Evolutionary conservation across 306 rosid genomes (phyloP).

Genomic region (Vigna radiata): DNA sequence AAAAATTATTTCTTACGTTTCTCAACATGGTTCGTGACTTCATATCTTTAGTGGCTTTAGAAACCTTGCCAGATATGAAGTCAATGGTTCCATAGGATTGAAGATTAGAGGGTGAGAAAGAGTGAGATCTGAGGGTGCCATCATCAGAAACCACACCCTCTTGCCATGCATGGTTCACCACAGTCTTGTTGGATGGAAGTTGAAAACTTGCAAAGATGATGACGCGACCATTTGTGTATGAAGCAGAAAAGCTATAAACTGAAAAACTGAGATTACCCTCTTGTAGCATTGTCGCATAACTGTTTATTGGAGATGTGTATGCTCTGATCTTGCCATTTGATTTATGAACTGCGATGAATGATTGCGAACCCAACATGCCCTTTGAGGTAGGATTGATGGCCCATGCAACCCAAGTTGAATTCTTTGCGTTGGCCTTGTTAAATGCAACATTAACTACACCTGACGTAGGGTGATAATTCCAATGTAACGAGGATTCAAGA

Average conservation of each 20-base stretch:
- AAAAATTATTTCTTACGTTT: slow-evolving; percentile 23
- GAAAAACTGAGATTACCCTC: slow-evolving; percentile 42
- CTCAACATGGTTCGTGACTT: not conserved
- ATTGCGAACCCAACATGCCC: slow-evolving; percentile 58
- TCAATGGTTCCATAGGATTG: slow-evolving; percentile 46
- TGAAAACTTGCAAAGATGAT: slow-evolving; percentile 40
- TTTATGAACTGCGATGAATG: slow-evolving; percentile 29
- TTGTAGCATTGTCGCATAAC: slow-evolving; percentile 23
- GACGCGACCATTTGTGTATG: not conserved
- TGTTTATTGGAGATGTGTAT: slow-evolving; percentile 36
- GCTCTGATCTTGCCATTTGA: slow-evolving; percentile 35
- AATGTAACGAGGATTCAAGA: slow-evolving; percentile 42
- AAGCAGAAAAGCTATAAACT: slow-evolving; percentile 26
- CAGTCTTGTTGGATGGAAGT: slow-evolving; percentile 4
- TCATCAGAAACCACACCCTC: slow-evolving; percentile 39
- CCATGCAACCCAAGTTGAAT: slow-evolving; percentile 42
- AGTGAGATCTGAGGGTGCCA: slow-evolving; percentile 29
- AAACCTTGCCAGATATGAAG: slow-evolving; percentile 34
- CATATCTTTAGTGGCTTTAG: not conserved
- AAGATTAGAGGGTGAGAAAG: slow-evolving; percentile 10
- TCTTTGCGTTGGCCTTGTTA: slow-evolving; percentile 6
- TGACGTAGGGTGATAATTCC: slow-evolving; percentile 48
- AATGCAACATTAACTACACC: slow-evolving; percentile 43
- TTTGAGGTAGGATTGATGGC: slow-evolving; percentile 53
- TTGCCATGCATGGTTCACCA: slow-evolving; percentile 52